Base-by-base conservation (phyloP, 768 basidiomycete genomes). In the Collybia sordida region DNA sequence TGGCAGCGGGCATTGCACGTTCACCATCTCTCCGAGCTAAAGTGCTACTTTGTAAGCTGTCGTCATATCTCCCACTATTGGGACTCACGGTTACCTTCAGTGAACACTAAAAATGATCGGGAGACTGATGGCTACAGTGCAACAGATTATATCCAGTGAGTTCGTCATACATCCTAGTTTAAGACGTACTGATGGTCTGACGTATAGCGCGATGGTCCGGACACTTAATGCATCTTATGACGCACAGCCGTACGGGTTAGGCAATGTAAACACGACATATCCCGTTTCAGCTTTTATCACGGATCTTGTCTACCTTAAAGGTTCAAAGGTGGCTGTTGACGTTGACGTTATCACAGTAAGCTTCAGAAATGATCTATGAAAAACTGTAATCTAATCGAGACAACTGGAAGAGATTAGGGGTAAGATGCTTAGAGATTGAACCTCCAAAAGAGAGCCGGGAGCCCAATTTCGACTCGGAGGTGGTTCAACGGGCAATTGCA, bases 101-200 rank as follows among this genome's bases (percentile, higher is more conserved):
- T 98, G 49, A 98, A 97, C 63, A 74, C 81, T 11, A 79, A 76
- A 56, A 97, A 96, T 59, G 95, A 98, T 61, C 77, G 94, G 48
- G 95, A 98, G 68, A 97, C 94, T 0, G 80, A 84, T 22, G 88
- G 83, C 6, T 96, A 95, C 64, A 82, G 79, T 4, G 94, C 92
- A 0, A 74, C 80, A 3, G 89, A 95, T 69, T 96, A 96, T 62
- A 81, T 98, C 58, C 74, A 70, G 89, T 91, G 58, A 58, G 74
- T 58, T 22, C 4, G 42, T 18, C 3, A 17, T 22, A 39, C 23
- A 6, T 42, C 31, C 21, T 14, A 35, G 36, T 21, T 17, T 48
- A 9, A 7, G 9, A 46, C 37, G 39, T 54, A 42, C 19, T 17
- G 14, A 25, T 25, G 4, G 17, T 17, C 37, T 23, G 37, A 34